Evolutionary conservation across 2,329 filamentous ascomycete species (phyloP).

Genomic region (Penicillium sp.): DNA sequence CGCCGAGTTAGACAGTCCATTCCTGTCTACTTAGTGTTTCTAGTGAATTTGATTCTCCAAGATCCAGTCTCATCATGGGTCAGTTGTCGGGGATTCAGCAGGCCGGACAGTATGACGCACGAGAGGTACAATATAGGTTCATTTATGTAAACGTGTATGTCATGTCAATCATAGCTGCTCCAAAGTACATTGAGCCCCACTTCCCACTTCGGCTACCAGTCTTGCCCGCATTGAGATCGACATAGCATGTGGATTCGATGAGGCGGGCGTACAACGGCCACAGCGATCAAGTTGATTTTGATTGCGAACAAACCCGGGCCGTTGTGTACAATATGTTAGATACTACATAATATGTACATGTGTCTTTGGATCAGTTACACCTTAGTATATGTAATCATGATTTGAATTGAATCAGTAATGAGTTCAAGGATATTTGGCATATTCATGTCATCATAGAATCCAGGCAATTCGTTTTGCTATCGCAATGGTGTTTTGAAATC

Average conservation of each 20-base stretch:
- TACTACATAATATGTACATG: no score
- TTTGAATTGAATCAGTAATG: no score
- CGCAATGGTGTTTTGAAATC: background rate
- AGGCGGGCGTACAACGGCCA: background rate
- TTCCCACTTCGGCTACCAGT: background rate
- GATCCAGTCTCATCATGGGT: no score
- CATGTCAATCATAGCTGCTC: background rate
- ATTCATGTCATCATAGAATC: background rate
- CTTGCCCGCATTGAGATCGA: conserved; percentile 5
- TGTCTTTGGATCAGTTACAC: no score
- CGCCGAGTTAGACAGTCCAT: conserved; percentile 19
- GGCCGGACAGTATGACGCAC: conserved; percentile 4
- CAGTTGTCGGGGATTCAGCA: background rate
- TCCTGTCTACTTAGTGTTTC: conserved; percentile 9
- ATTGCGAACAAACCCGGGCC: background rate
- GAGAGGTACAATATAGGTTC: background rate
- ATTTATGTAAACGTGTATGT: conserved; percentile 4
- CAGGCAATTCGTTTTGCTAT: background rate
- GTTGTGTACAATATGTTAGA: no score
- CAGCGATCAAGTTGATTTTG: conserved; percentile 6
- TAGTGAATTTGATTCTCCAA: background rate
- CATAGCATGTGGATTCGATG: conserved; percentile 8
- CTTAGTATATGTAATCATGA: no score
- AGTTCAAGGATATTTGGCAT: background rate
- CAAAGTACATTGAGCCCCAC: background rate